Conservation (phyloP, 2,329 filamentous ascomycete species). For the Epichloe gansuensis region DNA sequence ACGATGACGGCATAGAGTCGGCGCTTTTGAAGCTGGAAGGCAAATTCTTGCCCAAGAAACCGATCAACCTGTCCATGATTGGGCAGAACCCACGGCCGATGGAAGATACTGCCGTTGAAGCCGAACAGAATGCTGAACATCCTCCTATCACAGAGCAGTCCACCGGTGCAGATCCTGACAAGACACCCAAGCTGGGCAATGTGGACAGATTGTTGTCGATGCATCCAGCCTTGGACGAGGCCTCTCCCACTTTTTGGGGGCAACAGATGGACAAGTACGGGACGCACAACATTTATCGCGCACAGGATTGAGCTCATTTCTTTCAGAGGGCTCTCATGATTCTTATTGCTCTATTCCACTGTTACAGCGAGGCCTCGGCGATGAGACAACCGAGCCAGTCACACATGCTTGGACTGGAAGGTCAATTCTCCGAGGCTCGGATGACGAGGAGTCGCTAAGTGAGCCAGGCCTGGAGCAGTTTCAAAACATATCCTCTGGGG, state of each 20-base stretch:
- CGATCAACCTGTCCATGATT: constrained; percentile 22
- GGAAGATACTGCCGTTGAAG: neutral
- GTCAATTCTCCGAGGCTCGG: constrained; percentile 40
- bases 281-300: constrained; percentile 14
- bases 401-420: constrained; percentile 35
- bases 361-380: constrained; percentile 52
- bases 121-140: neutral
- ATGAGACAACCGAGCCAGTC: constrained; percentile 30
- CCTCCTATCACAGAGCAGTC: too few relatives aligned
- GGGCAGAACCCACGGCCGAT: constrained; percentile 10
- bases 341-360: constrained; percentile 70
- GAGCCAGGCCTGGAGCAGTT: constrained; percentile 10
- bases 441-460: constrained; percentile 22
- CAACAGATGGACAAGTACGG: constrained; percentile 9
- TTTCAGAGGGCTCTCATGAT: constrained; percentile 52
- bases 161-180: neutral
- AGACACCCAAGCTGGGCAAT: neutral
- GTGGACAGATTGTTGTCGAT: constrained; percentile 4
- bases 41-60: constrained; percentile 50
- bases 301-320: constrained; percentile 33
- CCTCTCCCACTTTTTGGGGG: constrained; percentile 6
- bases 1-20: constrained; percentile 77
- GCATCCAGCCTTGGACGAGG: neutral
- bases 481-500: constrained; percentile 12
- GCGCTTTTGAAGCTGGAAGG: constrained; percentile 86